Percentiles rank a stretch among this genome's conserved stretches.
These are phyloP conservation scores for Apiotrichum veenhuisii DNA, from an alignment of 1,284 basidiomycete genomes.

Conservation along the genomic window DNA sequence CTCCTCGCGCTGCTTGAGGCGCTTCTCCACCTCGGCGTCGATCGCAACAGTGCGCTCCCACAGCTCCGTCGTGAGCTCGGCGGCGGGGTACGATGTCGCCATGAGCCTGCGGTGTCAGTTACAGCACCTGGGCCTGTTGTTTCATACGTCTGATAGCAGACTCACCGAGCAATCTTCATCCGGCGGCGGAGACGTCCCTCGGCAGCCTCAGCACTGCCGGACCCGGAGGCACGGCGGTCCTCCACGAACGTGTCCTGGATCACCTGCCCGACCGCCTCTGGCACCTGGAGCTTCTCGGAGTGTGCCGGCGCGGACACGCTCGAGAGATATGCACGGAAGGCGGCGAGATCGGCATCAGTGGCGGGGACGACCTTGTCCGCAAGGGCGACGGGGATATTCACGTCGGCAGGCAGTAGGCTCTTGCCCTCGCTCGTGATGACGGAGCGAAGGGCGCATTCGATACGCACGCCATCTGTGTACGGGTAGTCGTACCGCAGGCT, in stretches of 20 bases:
- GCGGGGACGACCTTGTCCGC: background rate
- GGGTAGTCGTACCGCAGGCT: constrained; percentile 46
- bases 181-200: constrained; percentile 38
- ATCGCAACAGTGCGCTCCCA: constrained; percentile 36
- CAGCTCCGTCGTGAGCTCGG: constrained; percentile 24
- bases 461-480: constrained; percentile 45
- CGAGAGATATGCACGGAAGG: constrained; percentile 32
- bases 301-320: constrained; percentile 17
- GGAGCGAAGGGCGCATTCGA: constrained; percentile 38
- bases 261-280: constrained; percentile 32
- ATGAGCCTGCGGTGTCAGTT: constrained; percentile 24
- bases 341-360: constrained; percentile 12
- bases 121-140: background rate
- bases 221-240: constrained; percentile 24
- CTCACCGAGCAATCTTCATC: constrained; percentile 43
- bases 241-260: constrained; percentile 45
- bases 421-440: constrained; percentile 44
- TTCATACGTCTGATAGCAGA: background rate
- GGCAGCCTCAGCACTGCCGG: constrained; percentile 24
- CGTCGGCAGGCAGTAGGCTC: constrained; percentile 42
- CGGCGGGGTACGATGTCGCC: constrained; percentile 33
- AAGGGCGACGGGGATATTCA: constrained; percentile 26
- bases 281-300: constrained; percentile 30
- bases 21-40: constrained; percentile 33
- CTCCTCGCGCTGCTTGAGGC: constrained; percentile 16